Percentiles rank a stretch among this genome's conserved stretches.
These are phyloP conservation scores for Lentinula sp. DNA, from an alignment of 768 basidiomycete species.

Conservation along the genomic window DNA sequence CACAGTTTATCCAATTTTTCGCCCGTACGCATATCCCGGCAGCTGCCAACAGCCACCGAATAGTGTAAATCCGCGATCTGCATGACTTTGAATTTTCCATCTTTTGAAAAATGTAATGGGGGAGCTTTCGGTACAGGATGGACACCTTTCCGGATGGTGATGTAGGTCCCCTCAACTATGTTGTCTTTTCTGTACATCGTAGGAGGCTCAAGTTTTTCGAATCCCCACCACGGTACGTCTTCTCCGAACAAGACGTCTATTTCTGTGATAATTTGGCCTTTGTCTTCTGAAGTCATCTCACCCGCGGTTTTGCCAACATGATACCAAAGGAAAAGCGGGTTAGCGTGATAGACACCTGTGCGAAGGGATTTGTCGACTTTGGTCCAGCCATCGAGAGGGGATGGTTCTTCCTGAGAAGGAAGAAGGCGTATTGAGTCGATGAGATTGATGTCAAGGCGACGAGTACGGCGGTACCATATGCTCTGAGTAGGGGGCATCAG, in stretches of 20 bases:
- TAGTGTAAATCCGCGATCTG: slow-evolving; percentile 94
- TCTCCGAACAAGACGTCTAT: slow-evolving; percentile 89
- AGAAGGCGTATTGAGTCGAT: slow-evolving; percentile 70
- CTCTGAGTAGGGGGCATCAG: slow-evolving; percentile 25
- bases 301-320: slow-evolving; percentile 56
- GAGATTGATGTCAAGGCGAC: slow-evolving; percentile 75
- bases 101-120: slow-evolving; percentile 74
- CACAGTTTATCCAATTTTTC: slow-evolving; percentile 35
- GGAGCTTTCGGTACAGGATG: slow-evolving; percentile 69
- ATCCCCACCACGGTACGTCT: slow-evolving; percentile 81
- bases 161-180: slow-evolving; percentile 45
- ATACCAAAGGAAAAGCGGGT: slow-evolving; percentile 77
- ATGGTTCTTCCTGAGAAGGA: slow-evolving; percentile 45
- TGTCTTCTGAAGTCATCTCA: slow-evolving; percentile 54
- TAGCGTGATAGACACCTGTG: slow-evolving; percentile 50
- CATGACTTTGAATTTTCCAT: slow-evolving; percentile 85
- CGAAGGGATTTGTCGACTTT: slow-evolving; percentile 58
- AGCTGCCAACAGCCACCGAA: slow-evolving; percentile 72
- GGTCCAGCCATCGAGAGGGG: slow-evolving; percentile 50
- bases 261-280: slow-evolving; percentile 74
- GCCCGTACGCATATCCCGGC: slow-evolving; percentile 62
- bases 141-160: slow-evolving; percentile 71
- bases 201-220: slow-evolving; percentile 61
- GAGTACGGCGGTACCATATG: slow-evolving; percentile 81
- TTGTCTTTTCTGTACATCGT: slow-evolving; percentile 39